These are phyloP conservation scores for Halenospora varia DNA, from an alignment of 495 filamentous ascomycete species.

Conservation along the genomic window DNA sequence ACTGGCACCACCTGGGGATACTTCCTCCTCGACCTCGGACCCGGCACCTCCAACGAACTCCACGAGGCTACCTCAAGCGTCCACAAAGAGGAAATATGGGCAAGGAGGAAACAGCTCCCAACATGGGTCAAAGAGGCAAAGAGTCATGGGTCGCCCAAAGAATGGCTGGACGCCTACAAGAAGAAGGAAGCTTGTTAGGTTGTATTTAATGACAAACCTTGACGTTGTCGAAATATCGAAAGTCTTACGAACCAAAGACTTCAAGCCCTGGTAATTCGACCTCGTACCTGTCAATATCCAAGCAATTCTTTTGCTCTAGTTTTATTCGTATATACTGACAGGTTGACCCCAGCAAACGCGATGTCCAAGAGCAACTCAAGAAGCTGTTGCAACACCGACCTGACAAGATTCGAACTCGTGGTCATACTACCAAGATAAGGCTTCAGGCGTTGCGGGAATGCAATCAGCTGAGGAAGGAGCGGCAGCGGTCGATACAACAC, in stretches of 20 bases:
- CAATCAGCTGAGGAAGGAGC: neutral
- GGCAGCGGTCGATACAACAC: neutral
- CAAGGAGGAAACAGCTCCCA: neutral
- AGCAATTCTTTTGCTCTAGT: neutral
- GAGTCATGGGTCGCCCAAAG: slow-evolving; percentile 17
- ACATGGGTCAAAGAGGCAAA: neutral
- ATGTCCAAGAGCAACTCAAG: neutral
- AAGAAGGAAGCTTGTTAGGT: slow-evolving; percentile 14
- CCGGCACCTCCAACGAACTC: neutral
- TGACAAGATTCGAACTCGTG: neutral
- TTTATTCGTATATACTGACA: neutral
- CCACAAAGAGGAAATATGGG: neutral
- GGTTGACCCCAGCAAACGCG: neutral
- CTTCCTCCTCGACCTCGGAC: neutral
- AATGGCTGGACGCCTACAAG: slow-evolving; percentile 21
- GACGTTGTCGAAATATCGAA: slow-evolving; percentile 18
- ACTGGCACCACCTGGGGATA: neutral
- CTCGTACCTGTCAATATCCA: neutral
- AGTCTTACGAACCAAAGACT: slow-evolving; percentile 5
- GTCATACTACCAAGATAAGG: neutral
- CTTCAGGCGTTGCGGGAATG: slow-evolving; percentile 13
- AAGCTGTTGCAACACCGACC: neutral
- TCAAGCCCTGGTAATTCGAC: neutral
- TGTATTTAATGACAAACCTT: slow-evolving; percentile 22
- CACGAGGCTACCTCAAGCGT: neutral